These are phyloP conservation scores for Mucor irregularis DNA, from an alignment of 371 early-diverging fungal species.

Conservation along the genomic window DNA sequence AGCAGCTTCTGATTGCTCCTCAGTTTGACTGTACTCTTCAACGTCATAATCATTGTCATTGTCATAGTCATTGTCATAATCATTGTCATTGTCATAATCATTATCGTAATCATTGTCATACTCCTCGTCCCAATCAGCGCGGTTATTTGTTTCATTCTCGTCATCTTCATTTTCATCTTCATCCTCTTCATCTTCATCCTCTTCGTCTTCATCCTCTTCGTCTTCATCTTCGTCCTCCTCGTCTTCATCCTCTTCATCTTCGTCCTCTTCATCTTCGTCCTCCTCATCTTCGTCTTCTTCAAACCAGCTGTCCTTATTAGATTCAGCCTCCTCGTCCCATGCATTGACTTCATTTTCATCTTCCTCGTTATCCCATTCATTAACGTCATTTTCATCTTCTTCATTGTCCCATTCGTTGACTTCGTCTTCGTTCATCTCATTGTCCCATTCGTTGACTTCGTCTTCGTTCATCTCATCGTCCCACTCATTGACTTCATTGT, in stretches of 20 bases:
- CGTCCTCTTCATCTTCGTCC: constrained; percentile 3
- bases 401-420: neutral
- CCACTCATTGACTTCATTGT: neutral
- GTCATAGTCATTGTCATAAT: neutral
- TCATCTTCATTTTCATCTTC: neutral
- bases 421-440: neutral
- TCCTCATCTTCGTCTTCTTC: neutral
- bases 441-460: neutral
- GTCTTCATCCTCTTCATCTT: neutral
- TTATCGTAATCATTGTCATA: too few relatives aligned
- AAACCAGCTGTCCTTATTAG: too few relatives aligned
- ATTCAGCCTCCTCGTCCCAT: too few relatives aligned
- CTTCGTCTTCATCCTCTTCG: neutral
- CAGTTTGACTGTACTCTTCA: too few relatives aligned
- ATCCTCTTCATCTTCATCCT: neutral
- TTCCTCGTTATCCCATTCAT: neutral
- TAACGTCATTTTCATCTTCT: neutral
- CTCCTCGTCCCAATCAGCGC: too few relatives aligned
- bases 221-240: constrained; percentile 2
- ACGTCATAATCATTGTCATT: neutral
- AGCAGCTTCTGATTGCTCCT: neutral
- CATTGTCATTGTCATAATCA: neutral
- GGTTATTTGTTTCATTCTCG: neutral
- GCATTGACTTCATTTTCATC: neutral
- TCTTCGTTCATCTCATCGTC: neutral